Base-by-base conservation (phyloP, 164 flowering plant genomes). In the Annona cherimola region DNA sequence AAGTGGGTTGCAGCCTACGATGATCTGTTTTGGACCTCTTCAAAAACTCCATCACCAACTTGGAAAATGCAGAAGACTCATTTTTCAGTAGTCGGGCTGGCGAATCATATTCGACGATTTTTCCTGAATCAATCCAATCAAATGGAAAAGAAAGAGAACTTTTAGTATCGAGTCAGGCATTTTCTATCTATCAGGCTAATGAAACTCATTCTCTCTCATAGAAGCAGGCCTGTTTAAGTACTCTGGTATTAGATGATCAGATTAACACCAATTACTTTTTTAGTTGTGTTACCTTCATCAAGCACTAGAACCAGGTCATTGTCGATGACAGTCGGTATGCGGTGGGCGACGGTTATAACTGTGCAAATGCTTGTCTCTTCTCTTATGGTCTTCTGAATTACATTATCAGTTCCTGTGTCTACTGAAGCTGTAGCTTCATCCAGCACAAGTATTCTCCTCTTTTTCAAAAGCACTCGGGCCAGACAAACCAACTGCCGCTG, bases 351-450 rank as follows among this genome's bases (percentile, higher is more conserved):
- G 1, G 94, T 92, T 63, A 92, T 87, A 9, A 92, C 94, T 0
- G 96, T 92, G 79, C 90, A 89, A 14, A 69, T 73, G 11, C 71
- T 71, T 41, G 93, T 88, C 68, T 89, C 92, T 74, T 84, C 85
- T 75, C 93, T 81, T 69, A 93, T 82, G 11, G 90, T 88, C 66
- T 79, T 82, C 75, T 93, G 96, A 45, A 93, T 88, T 46, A 86
- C 45, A 68, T 84, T 89, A 74, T 93, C 93, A 45, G 96, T 93
- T 39, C 82, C 89, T 18, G 93, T 89, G 77, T 93, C 98, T 44
- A 93, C 86, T 0, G 96, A 93, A 68, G 96, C 93, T 7, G 98
- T 93, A 5, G 96, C 98, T 71, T 93, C 98, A 79, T 93, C 98
- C 69, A 93, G 70, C 16, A 93, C 92, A 61, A 93, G 77, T 69